Evolutionary conservation across 208 protist species (phyloP).

Genomic region (Trypanosoma scelopori): DNA sequence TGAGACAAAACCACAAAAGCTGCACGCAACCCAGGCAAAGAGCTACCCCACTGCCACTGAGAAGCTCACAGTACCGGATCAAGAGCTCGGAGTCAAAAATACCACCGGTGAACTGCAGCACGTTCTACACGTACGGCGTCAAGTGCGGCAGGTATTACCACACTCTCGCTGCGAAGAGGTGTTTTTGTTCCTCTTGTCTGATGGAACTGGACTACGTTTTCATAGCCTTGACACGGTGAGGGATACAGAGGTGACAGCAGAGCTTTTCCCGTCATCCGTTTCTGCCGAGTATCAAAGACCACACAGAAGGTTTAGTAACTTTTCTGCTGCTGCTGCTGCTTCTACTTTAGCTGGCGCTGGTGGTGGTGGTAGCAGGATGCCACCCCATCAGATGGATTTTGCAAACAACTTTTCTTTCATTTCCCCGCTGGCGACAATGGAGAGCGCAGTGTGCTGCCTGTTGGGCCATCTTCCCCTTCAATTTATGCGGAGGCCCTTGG

Average conservation of each 20-base stretch:
- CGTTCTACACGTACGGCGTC: constrained; percentile 33
- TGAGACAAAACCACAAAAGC: constrained; percentile 7
- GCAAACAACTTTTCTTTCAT: constrained; percentile 27
- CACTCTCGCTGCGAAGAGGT: constrained; percentile 48
- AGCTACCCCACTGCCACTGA: neutral
- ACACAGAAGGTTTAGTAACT: neutral
- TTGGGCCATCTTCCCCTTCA: constrained; percentile 62
- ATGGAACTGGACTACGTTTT: constrained; percentile 55
- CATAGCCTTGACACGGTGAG: constrained; percentile 23
- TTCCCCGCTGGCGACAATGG: constrained; percentile 52
- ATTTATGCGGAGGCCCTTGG: constrained; percentile 58
- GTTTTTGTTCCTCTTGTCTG: constrained; percentile 56
- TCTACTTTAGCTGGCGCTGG: neutral
- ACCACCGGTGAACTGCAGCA: constrained; percentile 15
- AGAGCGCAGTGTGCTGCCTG: constrained; percentile 54
- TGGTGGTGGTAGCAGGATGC: neutral
- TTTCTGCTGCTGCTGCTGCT: neutral
- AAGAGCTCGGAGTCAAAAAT: neutral
- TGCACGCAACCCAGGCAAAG: neutral
- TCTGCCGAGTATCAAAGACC: neutral
- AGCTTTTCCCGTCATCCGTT: neutral
- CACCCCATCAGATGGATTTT: neutral
- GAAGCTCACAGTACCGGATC: neutral
- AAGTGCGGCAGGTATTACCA: constrained; percentile 25
- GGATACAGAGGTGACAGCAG: neutral